Evolutionary conservation across 495 filamentous ascomycete species (phyloP).

Genomic region (Achaetomiella virescens): DNA sequence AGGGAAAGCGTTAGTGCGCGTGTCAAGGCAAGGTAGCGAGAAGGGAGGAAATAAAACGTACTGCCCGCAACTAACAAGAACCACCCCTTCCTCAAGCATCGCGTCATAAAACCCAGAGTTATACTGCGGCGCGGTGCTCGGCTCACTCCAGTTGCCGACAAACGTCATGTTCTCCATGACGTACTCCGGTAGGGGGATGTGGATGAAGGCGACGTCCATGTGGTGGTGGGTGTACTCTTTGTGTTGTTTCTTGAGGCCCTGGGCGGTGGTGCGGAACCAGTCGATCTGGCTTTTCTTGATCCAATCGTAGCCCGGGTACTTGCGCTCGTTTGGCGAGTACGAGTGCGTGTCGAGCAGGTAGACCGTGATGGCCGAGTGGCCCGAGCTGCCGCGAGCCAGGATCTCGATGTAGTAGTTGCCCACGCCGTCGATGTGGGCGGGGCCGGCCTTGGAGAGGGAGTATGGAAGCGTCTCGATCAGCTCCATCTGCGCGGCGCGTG

Average conservation of each 20-base stretch:
- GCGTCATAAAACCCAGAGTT: conserved; percentile 87
- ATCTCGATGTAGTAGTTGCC: conserved; percentile 95
- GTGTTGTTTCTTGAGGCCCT: conserved; percentile 60
- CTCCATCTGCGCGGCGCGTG: conserved; percentile 70
- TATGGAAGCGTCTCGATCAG: conserved; percentile 82
- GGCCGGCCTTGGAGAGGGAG: conserved; percentile 75
- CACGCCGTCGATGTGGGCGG: conserved; percentile 76
- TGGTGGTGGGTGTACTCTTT: conserved; percentile 82
- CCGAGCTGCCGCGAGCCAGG: conserved; percentile 66
- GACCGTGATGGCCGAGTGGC: conserved; percentile 84
- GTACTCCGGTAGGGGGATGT: conserved; percentile 94
- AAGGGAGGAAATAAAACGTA: conserved; percentile 38
- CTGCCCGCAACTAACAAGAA: conserved; percentile 89
- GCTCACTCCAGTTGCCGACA: conserved; percentile 65
- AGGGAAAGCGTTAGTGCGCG: conserved; percentile 8
- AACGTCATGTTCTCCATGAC: conserved; percentile 40
- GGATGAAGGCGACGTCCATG: conserved; percentile 95
- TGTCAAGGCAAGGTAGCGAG: neutral
- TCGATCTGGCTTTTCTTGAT: conserved; percentile 86
- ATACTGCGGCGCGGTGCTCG: conserved; percentile 75
- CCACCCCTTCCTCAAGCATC: conserved; percentile 72
- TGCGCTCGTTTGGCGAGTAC: conserved; percentile 83
- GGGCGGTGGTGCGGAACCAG: conserved; percentile 80
- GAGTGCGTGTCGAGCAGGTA: conserved; percentile 92
- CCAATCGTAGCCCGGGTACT: conserved; percentile 90